A percentile compares a stretch with the other conserved stretches of the same genome.
Evolutionary conservation across 2,329 filamentous ascomycete genomes (phyloP).

Genomic region (Akanthomyces muscarius): DNA sequence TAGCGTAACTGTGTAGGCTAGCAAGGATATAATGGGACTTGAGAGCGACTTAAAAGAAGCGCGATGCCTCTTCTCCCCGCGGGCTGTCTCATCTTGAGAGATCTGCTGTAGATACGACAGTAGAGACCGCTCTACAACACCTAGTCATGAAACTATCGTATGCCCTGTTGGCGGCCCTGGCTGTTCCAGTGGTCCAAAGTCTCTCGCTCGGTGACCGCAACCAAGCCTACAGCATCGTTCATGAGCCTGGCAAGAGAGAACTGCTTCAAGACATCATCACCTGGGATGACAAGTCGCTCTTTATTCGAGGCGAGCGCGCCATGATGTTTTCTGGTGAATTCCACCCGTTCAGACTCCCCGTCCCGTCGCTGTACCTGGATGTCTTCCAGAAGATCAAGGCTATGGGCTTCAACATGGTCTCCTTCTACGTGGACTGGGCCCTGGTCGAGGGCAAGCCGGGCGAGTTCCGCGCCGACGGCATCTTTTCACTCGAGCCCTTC

Average conservation of each 20-base stretch:
- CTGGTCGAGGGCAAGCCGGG: slow-evolving; percentile 70
- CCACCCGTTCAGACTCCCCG: slow-evolving; percentile 58
- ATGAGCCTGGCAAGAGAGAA: slow-evolving; percentile 24
- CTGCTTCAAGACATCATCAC: slow-evolving; percentile 47
- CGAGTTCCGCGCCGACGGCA: slow-evolving; percentile 63
- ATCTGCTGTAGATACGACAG: background rate
- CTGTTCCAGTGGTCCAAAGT: slow-evolving; percentile 17
- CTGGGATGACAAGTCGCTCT: slow-evolving; percentile 69
- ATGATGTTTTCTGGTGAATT: slow-evolving; percentile 72
- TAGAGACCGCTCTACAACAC: background rate
- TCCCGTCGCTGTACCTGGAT: slow-evolving; percentile 56
- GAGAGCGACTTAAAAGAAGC: background rate
- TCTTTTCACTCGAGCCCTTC: slow-evolving; percentile 70
- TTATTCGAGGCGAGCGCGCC: slow-evolving; percentile 64
- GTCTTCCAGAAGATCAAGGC: slow-evolving; percentile 80
- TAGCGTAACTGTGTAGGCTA: background rate
- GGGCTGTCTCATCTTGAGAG: background rate
- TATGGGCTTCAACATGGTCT: slow-evolving; percentile 73
- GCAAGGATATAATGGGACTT: background rate
- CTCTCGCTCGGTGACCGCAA: slow-evolving; percentile 20
- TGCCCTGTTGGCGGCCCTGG: slow-evolving; percentile 18
- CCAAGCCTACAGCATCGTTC: slow-evolving; percentile 23
- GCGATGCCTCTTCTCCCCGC: background rate
- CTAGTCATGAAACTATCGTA: slow-evolving; percentile 25
- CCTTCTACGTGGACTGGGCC: slow-evolving; percentile 77